These are phyloP conservation scores for Hericium alpestre DNA, from an alignment of 768 basidiomycete genomes.

Conservation along the genomic window DNA sequence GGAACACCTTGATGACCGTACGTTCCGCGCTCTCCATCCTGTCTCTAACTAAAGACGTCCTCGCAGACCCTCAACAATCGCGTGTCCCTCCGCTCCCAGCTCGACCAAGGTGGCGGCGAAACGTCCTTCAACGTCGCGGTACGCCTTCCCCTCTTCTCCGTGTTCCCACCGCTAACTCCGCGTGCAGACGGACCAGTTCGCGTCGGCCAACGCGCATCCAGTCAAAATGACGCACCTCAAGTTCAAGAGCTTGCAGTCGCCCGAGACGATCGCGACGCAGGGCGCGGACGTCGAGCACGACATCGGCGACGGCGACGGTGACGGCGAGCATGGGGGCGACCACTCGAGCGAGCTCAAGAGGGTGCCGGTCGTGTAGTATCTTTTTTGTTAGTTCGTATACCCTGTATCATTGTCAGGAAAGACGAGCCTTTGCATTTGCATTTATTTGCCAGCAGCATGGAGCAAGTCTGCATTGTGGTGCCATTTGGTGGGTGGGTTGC, in stretches of 20 bases:
- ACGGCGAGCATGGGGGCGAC: not conserved
- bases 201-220: not conserved
- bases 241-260: not conserved
- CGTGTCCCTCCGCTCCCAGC: not conserved
- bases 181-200: not conserved
- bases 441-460: too few species aligned
- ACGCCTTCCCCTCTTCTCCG: not conserved
- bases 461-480: too few species aligned
- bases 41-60: not conserved
- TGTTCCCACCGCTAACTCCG: not conserved
- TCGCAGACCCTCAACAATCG: not conserved
- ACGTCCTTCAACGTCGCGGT: not conserved
- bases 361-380: not conserved
- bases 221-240: not conserved
- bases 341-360: not conserved
- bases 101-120: not conserved
- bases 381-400: too few species aligned
- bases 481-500: too few species aligned
- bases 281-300: not conserved
- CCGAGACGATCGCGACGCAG: not conserved
- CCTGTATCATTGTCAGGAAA: too few species aligned
- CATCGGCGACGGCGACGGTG: not conserved
- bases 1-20: not conserved
- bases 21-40: not conserved
- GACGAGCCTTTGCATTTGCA: too few species aligned